Percentiles rank a stretch among this genome's conserved stretches.
These are phyloP conservation scores for Trichoderma koningii DNA, from an alignment of 2,329 filamentous ascomycete genomes.

Conservation along the genomic window DNA sequence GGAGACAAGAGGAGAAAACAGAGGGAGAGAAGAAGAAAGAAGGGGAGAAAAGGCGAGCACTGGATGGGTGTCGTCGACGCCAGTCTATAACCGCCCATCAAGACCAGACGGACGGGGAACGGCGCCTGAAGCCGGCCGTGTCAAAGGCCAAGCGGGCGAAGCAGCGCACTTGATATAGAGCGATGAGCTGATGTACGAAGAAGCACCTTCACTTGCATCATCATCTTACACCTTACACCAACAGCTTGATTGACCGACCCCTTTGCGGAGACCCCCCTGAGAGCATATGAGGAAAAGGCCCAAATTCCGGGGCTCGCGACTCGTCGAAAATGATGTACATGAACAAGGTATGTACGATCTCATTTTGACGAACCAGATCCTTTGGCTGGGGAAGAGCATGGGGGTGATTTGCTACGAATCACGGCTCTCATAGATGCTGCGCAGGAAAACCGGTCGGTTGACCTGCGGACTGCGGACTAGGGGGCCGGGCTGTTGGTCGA, in stretches of 20 bases:
- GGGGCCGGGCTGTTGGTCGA: conserved; percentile 20
- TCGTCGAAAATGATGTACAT: conserved; percentile 29
- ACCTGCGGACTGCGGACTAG: conserved; percentile 26
- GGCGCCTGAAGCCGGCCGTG: neutral
- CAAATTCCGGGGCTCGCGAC: conserved; percentile 9
- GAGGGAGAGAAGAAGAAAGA: neutral
- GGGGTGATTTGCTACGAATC: conserved; percentile 19
- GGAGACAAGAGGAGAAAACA: neutral
- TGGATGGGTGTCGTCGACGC: neutral
- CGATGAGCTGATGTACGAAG: conserved; percentile 4
- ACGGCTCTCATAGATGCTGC: conserved; percentile 22
- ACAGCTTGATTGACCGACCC: neutral
- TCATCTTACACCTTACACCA: neutral
- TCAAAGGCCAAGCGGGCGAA: conserved; percentile 2
- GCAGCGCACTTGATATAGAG: neutral
- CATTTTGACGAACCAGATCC: conserved; percentile 26
- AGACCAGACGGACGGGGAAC: neutral
- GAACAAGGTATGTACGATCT: no score
- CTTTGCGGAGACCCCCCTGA: conserved; percentile 10
- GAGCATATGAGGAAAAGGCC: neutral
- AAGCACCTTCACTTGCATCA: neutral
- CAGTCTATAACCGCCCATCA: neutral
- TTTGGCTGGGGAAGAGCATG: conserved; percentile 1
- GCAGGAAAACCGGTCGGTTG: conserved; percentile 11
- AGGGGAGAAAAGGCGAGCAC: neutral